phyloP scores from a whole-genome alignment of 768 basidiomycete genomes.

The Hydnomerulius pinastri region DNA sequence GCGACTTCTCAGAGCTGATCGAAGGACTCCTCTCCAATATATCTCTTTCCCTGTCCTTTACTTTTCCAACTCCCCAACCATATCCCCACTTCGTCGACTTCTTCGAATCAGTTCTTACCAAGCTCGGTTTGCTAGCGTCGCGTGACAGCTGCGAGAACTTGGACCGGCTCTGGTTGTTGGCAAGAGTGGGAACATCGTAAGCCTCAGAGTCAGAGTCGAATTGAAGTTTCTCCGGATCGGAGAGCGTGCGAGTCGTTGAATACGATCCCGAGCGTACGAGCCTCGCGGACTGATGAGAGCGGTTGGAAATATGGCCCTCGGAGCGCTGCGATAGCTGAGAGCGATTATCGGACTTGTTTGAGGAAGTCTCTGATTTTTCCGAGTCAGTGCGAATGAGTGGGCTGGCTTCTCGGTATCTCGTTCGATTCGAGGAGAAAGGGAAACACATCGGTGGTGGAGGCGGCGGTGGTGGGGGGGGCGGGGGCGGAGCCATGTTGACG shows the following conservation, averaged over 20 bases:
- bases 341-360: conserved; percentile 33
- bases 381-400: conserved; percentile 36
- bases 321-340: conserved; percentile 30
- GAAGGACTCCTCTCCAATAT: conserved; percentile 35
- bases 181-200: conserved; percentile 42
- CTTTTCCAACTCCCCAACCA: conserved; percentile 67
- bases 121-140: conserved; percentile 39
- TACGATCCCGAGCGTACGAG: conserved; percentile 44
- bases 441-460: conserved; percentile 59
- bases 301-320: conserved; percentile 20
- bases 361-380: conserved; percentile 47
- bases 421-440: conserved; percentile 44
- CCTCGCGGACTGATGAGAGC: conserved; percentile 24
- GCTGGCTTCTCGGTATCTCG: conserved; percentile 29
- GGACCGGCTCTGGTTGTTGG: conserved; percentile 40
- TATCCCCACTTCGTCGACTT: conserved; percentile 66
- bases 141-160: conserved; percentile 46
- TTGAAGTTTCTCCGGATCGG: conserved; percentile 48
- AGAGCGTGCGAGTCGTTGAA: conserved; percentile 43
- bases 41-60: conserved; percentile 44
- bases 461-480: conserved; percentile 52
- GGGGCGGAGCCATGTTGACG: conserved; percentile 48
- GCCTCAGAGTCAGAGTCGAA: conserved; percentile 64
- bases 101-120: conserved; percentile 58
- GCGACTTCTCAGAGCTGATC: conserved; percentile 41